Percentiles rank a stretch among this genome's conserved stretches.
Evolutionary conservation across 1,139 yeast species (phyloP).

Genomic region (Arxiozyma heterogenica): DNA sequence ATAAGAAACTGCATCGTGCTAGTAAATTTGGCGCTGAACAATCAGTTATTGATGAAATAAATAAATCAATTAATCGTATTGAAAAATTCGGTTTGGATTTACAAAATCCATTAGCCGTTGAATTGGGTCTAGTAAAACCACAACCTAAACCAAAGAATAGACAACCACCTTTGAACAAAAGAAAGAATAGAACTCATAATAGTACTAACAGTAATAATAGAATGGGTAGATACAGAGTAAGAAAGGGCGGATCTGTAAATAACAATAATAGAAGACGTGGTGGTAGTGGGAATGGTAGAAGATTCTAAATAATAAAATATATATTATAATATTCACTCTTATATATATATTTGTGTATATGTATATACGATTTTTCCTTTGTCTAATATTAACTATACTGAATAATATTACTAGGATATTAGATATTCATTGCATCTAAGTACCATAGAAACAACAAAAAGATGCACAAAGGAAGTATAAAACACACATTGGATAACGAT

Average conservation of each 20-base stretch:
- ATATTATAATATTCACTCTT: neutral
- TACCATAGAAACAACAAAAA: neutral
- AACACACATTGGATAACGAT: neutral
- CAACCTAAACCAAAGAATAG: constrained; percentile 4
- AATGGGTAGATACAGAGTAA: constrained; percentile 1
- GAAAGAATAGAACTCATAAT: constrained; percentile 4
- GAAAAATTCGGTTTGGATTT: constrained; percentile 76
- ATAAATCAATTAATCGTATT: constrained; percentile 58
- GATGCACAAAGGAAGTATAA: neutral
- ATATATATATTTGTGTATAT: neutral
- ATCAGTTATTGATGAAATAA: constrained; percentile 36
- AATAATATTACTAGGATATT: neutral
- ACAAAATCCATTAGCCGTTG: constrained; percentile 58
- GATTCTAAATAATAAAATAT: neutral
- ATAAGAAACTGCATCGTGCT: constrained; percentile 61
- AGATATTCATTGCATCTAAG: neutral
- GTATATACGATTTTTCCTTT: neutral
- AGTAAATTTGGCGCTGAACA: constrained; percentile 67
- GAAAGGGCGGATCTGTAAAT: neutral
- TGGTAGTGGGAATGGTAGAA: neutral
- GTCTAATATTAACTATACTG: neutral
- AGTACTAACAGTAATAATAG: constrained; percentile 1
- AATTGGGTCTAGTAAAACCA: constrained; percentile 42
- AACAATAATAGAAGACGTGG: neutral
- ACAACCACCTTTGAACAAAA: neutral